These are phyloP conservation scores for Wickerhamiella brachini DNA, from an alignment of 805 yeast genomes.

Conservation along the genomic window DNA sequence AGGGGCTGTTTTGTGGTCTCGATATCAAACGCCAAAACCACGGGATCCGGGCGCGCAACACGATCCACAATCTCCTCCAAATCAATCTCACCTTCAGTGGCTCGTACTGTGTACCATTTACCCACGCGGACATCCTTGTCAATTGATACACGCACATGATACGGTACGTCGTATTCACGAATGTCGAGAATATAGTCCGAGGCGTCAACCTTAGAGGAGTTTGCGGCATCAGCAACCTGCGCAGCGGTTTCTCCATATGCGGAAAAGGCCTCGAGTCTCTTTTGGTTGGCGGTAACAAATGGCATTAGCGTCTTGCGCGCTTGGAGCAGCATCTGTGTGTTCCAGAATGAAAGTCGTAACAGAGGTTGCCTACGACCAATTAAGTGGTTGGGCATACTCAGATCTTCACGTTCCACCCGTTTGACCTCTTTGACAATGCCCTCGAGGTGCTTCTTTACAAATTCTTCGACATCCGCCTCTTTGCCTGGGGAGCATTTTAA, in stretches of 20 bases:
- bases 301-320: constrained; percentile 64
- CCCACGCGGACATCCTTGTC: constrained; percentile 77
- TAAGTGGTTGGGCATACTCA: constrained; percentile 72
- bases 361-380: constrained; percentile 57
- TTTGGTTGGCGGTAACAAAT: constrained; percentile 51
- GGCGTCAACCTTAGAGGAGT: constrained; percentile 33
- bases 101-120: constrained; percentile 81
- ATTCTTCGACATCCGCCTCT: constrained; percentile 77
- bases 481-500: constrained; percentile 40
- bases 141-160: constrained; percentile 90
- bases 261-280: constrained; percentile 47
- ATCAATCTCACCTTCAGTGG: constrained; percentile 40
- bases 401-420: constrained; percentile 60
- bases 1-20: constrained; percentile 95
- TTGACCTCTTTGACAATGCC: constrained; percentile 41
- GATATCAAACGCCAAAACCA: constrained; percentile 89
- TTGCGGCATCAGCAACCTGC: constrained; percentile 15
- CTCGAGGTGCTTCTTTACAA: constrained; percentile 54
- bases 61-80: constrained; percentile 53
- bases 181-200: constrained; percentile 56
- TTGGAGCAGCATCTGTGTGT: constrained; percentile 54
- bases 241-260: constrained; percentile 46
- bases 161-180: constrained; percentile 92
- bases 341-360: constrained; percentile 58
- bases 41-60: constrained; percentile 94